These are phyloP conservation scores for Gremmenia infestans DNA, from an alignment of 2,329 filamentous ascomycete species.

Conservation along the genomic window DNA sequence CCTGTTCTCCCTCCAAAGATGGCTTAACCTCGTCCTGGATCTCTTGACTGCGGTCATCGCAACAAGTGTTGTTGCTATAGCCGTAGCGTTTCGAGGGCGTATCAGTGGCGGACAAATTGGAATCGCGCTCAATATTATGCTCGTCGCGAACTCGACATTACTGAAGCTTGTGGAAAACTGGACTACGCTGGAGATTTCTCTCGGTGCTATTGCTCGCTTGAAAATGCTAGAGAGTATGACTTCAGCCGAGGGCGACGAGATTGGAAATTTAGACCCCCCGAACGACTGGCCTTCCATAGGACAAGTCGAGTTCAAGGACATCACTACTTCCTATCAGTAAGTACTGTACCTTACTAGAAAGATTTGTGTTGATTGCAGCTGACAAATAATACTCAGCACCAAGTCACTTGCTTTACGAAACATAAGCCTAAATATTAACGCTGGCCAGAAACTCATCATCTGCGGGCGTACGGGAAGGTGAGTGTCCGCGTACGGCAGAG, in stretches of 20 bases:
- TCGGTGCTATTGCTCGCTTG: constrained; percentile 52
- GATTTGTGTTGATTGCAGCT: constrained; percentile 23
- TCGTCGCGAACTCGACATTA: constrained; percentile 19
- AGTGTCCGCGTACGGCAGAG: background rate
- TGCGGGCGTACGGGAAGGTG: constrained; percentile 50
- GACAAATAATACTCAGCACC: constrained; percentile 36
- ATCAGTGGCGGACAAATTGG: constrained; percentile 21
- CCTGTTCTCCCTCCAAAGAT: constrained; percentile 50
- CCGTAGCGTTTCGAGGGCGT: constrained; percentile 9
- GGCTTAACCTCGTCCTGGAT: constrained; percentile 46
- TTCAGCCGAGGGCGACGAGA: constrained; percentile 30
- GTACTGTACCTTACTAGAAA: constrained; percentile 26
- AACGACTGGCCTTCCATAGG: constrained; percentile 33
- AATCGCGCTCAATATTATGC: constrained; percentile 24
- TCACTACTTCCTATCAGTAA: constrained; percentile 30
- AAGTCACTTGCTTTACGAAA: constrained; percentile 10
- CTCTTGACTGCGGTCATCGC: constrained; percentile 13
- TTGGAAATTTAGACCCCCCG: constrained; percentile 4
- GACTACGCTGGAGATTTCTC: constrained; percentile 53
- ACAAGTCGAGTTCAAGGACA: constrained; percentile 29
- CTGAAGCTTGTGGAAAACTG: constrained; percentile 38
- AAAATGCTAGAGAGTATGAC: constrained; percentile 44
- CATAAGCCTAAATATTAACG: constrained; percentile 41
- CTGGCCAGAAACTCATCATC: constrained; percentile 46
- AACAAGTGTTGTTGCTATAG: constrained; percentile 15